Percentiles rank a stretch among this genome's conserved stretches.
Conservation (phyloP, 2,329 filamentous ascomycete genomes). For the Phyllosticta paracitricarpa region DNA sequence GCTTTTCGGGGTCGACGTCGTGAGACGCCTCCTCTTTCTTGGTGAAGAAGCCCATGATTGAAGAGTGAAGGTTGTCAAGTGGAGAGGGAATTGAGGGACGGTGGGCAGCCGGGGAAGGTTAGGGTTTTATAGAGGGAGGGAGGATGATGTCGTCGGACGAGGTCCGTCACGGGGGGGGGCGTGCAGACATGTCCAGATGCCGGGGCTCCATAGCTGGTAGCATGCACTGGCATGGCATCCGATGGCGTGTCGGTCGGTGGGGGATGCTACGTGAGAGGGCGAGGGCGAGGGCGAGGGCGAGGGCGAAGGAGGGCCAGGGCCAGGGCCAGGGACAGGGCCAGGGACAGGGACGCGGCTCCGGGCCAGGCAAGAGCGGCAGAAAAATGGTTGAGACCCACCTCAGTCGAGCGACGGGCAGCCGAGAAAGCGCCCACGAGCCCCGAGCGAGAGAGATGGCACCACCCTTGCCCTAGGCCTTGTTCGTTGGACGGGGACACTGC, state of each 20-base stretch:
- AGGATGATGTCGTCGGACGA: slow-evolving; percentile 2
- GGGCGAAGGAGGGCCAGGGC: slow-evolving; percentile 3
- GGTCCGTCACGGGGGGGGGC: slow-evolving; percentile 5
- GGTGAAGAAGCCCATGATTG: slow-evolving; percentile 10
- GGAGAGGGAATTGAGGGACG: background rate
- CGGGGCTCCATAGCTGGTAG: background rate
- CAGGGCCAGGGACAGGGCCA: background rate
- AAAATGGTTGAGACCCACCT: background rate
- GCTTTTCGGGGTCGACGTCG: slow-evolving; percentile 3
- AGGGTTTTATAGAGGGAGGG: slow-evolving; percentile 7
- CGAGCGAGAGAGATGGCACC: background rate
- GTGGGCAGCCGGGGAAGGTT: background rate
- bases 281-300: slow-evolving; percentile 1
- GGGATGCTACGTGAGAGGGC: slow-evolving; percentile 6
- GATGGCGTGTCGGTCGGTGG: background rate
- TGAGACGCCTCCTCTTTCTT: slow-evolving; percentile 3
- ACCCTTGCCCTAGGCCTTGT: no score
- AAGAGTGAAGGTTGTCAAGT: slow-evolving; percentile 2
- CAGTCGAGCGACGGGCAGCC: background rate
- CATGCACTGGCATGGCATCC: background rate
- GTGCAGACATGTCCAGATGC: slow-evolving; percentile 8
- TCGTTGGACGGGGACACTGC: no score
- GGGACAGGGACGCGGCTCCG: background rate
- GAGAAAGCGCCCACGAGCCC: slow-evolving; percentile 4
- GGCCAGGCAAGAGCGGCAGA: background rate